Evolutionary conservation across 306 rosid species (phyloP).

Genomic region (Aeschynomene evenia): DNA sequence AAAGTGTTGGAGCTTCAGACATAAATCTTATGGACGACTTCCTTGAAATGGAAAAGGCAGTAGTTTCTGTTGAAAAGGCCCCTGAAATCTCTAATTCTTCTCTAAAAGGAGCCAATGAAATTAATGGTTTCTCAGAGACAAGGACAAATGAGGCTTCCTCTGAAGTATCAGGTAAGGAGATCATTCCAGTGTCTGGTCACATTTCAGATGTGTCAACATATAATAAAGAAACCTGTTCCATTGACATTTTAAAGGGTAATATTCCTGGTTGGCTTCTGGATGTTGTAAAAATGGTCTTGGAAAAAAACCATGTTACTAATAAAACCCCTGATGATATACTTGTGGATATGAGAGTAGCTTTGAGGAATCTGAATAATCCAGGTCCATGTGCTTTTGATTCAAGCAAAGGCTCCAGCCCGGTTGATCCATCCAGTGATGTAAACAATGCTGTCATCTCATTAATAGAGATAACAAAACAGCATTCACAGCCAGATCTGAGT

Average conservation of each 20-base stretch:
- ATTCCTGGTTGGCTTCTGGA: constrained; percentile 66
- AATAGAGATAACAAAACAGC: constrained; percentile 34
- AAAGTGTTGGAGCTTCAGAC: constrained; percentile 61
- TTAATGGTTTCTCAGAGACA: constrained; percentile 37
- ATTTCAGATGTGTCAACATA: constrained; percentile 38
- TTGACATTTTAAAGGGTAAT: constrained; percentile 29
- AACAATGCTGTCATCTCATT: constrained; percentile 25
- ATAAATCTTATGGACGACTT: constrained; percentile 88
- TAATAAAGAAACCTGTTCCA: constrained; percentile 37
- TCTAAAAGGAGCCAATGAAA: constrained; percentile 37
- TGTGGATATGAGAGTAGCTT: constrained; percentile 54
- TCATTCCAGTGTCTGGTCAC: constrained; percentile 44
- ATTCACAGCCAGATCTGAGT: constrained; percentile 39
- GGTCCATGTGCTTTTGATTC: constrained; percentile 27
- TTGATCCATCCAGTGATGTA: constrained; percentile 35
- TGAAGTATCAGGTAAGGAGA: constrained; percentile 38
- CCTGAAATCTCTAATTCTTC: constrained; percentile 39
- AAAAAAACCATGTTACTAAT: constrained; percentile 44
- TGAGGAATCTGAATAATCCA: constrained; percentile 33
- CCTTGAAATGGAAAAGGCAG: constrained; percentile 91
- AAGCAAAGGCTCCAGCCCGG: constrained; percentile 30
- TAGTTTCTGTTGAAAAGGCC: constrained; percentile 57
- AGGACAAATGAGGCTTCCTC: constrained; percentile 35
- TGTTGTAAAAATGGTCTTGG: constrained; percentile 52
- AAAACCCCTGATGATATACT: constrained; percentile 47